Evolutionary conservation across 1,284 basidiomycete genomes (phyloP).

Genomic region (Ceratobasidium sp.): DNA sequence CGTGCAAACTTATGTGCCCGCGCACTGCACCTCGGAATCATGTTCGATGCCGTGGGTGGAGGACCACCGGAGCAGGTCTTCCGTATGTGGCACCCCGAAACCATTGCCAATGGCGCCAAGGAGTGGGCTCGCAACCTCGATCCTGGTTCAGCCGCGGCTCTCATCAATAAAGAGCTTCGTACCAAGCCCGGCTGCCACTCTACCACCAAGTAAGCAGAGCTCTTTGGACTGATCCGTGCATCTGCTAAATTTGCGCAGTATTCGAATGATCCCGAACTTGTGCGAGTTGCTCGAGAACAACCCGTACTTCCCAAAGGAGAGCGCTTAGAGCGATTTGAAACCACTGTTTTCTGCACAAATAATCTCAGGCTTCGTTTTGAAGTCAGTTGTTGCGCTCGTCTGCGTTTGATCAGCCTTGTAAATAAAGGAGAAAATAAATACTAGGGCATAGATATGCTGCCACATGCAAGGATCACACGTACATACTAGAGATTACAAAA

Average conservation of each 20-base stretch:
- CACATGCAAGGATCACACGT: too few species aligned
- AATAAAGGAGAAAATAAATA: too few species aligned
- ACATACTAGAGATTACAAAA: too few species aligned
- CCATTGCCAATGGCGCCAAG: constrained; percentile 21
- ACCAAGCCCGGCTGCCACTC: constrained; percentile 25
- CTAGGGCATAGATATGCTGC: too few species aligned
- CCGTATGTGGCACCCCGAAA: constrained; percentile 38
- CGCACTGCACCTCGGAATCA: constrained; percentile 13
- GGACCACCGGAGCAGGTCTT: constrained; percentile 23
- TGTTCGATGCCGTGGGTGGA: constrained; percentile 24
- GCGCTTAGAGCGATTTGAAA: too few species aligned
- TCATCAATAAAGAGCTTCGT: neutral
- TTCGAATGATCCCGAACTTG: constrained; percentile 21
- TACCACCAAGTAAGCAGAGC: constrained; percentile 3
- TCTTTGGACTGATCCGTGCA: neutral
- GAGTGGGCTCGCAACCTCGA: constrained; percentile 8
- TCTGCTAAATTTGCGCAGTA: neutral
- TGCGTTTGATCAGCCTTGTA: too few species aligned
- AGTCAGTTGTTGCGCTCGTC: too few species aligned
- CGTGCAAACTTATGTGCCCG: constrained; percentile 17
- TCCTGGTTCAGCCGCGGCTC: neutral
- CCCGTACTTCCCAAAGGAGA: constrained; percentile 18
- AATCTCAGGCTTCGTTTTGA: too few species aligned
- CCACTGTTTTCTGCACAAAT: too few species aligned
- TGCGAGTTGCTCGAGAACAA: constrained; percentile 3